A percentile compares a stretch with the other conserved stretches of the same genome.
Evolutionary conservation across 441 rosid genomes (phyloP).

Genomic region (Gossypium davidsonii): DNA sequence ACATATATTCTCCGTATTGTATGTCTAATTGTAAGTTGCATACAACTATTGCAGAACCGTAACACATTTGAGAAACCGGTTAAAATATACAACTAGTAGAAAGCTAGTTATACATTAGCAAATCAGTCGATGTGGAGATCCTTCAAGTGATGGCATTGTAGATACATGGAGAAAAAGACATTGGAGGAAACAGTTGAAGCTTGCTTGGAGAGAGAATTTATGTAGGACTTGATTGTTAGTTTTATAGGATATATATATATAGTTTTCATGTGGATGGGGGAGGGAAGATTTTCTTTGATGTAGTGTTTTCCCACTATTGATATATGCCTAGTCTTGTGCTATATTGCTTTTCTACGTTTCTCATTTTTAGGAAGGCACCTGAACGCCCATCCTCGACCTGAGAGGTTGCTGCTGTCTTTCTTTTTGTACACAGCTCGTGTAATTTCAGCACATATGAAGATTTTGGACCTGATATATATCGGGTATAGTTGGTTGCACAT

Average conservation of each 20-base stretch:
- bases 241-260: background rate
- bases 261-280: conserved; percentile 16
- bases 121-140: conserved; percentile 13
- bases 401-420: conserved; percentile 23
- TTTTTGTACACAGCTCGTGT: conserved; percentile 33
- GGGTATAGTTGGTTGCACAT: conserved; percentile 27
- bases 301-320: conserved; percentile 13
- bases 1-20: background rate
- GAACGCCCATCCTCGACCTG: background rate
- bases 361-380: conserved; percentile 19
- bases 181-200: conserved; percentile 22
- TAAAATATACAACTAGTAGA: conserved; percentile 75
- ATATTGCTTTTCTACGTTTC: conserved; percentile 15
- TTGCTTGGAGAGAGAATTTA: conserved; percentile 3
- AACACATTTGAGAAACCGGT: conserved; percentile 83
- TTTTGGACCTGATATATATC: conserved; percentile 39
- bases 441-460: conserved; percentile 44
- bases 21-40: conserved; percentile 6
- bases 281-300: conserved; percentile 11
- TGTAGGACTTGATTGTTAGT: conserved; percentile 17
- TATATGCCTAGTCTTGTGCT: conserved; percentile 17
- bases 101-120: conserved; percentile 27
- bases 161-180: conserved; percentile 15
- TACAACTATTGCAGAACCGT: conserved; percentile 57
- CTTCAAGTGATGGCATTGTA: background rate